Base-by-base conservation (phyloP, 129 eudicot genomes). In the sunflower (Helianthus annuus) region DNA sequence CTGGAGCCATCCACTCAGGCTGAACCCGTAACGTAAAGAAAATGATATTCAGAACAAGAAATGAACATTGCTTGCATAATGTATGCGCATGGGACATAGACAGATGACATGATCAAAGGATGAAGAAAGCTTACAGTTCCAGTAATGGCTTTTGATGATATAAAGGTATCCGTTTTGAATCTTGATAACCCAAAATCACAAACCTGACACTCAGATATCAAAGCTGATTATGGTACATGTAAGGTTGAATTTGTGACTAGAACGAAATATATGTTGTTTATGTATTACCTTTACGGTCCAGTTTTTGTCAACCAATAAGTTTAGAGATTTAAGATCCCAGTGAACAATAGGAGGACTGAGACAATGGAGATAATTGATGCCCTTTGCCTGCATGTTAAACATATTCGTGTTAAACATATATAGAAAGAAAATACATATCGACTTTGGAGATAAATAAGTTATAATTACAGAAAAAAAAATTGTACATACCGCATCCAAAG, bases 1-100 rank as follows among this genome's bases (percentile, higher is more conserved):
- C 98, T 40, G 98, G 98, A 60, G 98, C 98, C 98, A 93, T 93
- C 98, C 98, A 93, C 82, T 93, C 98, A 13, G 98, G 97, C 98
- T 90, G 95, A 67, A 53, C 1, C 2, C 65, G 10, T 39, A 19
- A 70, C 3, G 7, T 58, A 72, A 44, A 71, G 68, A 77, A 62
- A 42, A 56, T 77, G 66, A 72, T 56, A 65, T 80, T 74, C 68
- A 36, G 63, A 39, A 16, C 45, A 69, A 76, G 27, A 63, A 80
- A 53, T 72, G 74, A 48, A 57, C 66, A 60, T 40, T 40, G 45
- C 45, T 6, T 40, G 45, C 45, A 40, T 40, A 5, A 5, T 40
- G 45, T 40, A n/a, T n/a, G n/a, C n/a, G n/a, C n/a, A n/a, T n/a
- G 22, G 22, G 22, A 19, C 22, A 19, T 19, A 19, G 22, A 19